Evolutionary conservation across 176 grass and related monocot species (phyloP).

Genomic region (Zizania latifolia): DNA sequence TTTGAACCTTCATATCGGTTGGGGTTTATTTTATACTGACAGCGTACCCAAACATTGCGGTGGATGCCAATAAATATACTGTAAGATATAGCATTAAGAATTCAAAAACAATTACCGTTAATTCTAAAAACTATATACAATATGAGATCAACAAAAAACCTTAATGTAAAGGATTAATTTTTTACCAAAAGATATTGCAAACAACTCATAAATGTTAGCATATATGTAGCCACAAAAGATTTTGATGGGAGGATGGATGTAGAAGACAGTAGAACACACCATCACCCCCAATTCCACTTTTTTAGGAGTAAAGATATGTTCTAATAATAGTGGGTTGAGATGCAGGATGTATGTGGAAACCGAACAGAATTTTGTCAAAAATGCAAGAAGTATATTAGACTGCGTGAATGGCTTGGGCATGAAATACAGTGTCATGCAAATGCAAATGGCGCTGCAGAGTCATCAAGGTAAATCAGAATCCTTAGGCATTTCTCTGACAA

Average conservation of each 20-base stretch:
- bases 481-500: neutral
- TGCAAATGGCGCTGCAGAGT: conserved; percentile 44
- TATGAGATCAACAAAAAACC: neutral
- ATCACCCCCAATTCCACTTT: neutral
- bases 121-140: neutral
- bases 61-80: neutral
- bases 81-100: neutral
- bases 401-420: conserved; percentile 61
- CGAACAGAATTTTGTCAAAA: conserved; percentile 76
- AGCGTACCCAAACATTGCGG: neutral
- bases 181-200: neutral
- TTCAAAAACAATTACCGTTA: neutral
- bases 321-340: conserved; percentile 17
- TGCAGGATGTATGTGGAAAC: conserved; percentile 94
- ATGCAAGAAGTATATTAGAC: conserved; percentile 80
- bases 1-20: neutral
- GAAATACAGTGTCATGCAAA: conserved; percentile 62
- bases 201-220: neutral
- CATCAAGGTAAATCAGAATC: conserved; percentile 75
- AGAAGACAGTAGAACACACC: too few relatives aligned
- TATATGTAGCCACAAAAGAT: neutral
- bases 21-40: neutral
- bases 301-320: neutral
- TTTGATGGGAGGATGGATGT: too few relatives aligned
- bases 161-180: neutral